Evolutionary conservation across 345 rosid genomes (phyloP).

Genomic region (Eucalyptus camaldulensis): DNA sequence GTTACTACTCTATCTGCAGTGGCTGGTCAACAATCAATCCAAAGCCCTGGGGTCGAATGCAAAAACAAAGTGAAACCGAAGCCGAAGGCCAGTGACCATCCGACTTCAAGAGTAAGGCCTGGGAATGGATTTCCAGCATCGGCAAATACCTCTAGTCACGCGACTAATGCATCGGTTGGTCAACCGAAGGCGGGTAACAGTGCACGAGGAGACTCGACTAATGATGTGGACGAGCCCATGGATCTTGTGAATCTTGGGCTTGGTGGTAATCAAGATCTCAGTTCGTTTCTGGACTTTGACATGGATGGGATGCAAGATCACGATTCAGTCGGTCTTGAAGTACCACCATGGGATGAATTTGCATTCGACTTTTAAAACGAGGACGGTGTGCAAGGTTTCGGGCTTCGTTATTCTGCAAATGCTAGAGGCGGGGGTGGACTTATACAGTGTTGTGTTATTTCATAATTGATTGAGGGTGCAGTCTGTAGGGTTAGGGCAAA

Average conservation of each 20-base stretch:
- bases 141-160: neutral
- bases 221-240: conserved; percentile 31
- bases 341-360: conserved; percentile 89
- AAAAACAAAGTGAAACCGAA: conserved; percentile 47
- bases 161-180: neutral
- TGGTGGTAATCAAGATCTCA: conserved; percentile 39
- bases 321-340: conserved; percentile 65
- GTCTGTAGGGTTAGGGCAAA: neutral
- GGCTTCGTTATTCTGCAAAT: neutral
- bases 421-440: neutral
- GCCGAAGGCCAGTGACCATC: conserved; percentile 42
- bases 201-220: neutral
- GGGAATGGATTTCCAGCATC: neutral
- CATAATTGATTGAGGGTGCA: neutral
- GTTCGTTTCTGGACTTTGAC: conserved; percentile 49
- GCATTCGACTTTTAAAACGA: neutral
- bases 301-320: conserved; percentile 66
- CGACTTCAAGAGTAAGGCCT: conserved; percentile 9
- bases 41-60: neutral
- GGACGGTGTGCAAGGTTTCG: neutral
- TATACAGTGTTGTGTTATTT: neutral
- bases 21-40: neutral
- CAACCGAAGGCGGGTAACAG: neutral
- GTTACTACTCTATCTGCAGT: neutral
- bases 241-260: conserved; percentile 27